Evolutionary conservation across 495 filamentous ascomycete genomes (phyloP), one percentile per base, ranked within the genome.

Genomic region (Podospora australis): DNA sequence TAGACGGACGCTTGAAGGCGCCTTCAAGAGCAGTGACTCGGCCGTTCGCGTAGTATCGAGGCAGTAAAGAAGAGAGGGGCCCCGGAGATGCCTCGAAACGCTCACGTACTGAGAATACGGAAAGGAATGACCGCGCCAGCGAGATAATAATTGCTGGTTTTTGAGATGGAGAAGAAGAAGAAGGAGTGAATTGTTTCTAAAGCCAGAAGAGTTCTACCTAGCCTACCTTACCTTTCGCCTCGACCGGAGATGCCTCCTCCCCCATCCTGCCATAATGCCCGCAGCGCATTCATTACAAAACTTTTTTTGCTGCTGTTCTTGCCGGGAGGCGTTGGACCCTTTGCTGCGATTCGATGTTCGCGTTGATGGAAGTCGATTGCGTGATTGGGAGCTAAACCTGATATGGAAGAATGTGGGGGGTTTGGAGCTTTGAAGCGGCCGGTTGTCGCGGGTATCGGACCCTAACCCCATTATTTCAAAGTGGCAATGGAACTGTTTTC

Each of bases 341-440:
- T n/a, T 46, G 38, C 47, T 39, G 36, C 40, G 23, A 48, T 41
- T 49, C 50, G 50, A 58, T 43, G 32, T 13, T 52, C 42, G 44
- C 25, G 48, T 47, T 46, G 47, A 51, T 50, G n/a, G 55, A 52
- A 36, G 46, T 42, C 47, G 50, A 62, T 62, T 25, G 56, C 59
- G 59, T 59, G 56, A 62, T 62, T 50, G 3, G 9, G 14, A 32
- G 42, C 59, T 62, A 65, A 38, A 39, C 57, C 2, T 2, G 24
- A 58, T 14, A 19, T 42, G 50, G 6, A 2, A 16, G 34, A 20
- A 25, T 46, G 51, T 47, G 47, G 39, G 44, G 48, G 29, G 24
- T 11, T 23, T 39, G 4, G n/a, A 11, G 19, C 13, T 22, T 40
- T 50, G 8, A 6, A 35, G 16, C 10, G 3, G 16, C 16, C 8